phyloP scores from a whole-genome alignment of 345 rosid species.

The Atalantia buxifolia region DNA sequence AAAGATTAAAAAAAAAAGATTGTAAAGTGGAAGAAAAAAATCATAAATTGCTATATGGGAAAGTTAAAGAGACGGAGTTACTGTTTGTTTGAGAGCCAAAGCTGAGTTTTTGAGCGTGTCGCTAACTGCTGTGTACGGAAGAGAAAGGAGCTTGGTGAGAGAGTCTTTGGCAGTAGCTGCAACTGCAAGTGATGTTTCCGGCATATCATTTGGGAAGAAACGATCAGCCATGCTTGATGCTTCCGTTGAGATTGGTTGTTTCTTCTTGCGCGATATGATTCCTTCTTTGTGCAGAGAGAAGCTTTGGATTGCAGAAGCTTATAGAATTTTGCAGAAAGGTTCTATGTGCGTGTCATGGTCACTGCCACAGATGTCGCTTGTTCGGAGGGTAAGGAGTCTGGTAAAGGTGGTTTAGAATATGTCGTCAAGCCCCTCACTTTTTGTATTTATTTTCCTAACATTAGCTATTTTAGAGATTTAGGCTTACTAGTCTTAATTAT shows the following conservation, averaged over 20 bases:
- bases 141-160: constrained; percentile 32
- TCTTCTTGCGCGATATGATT: neutral
- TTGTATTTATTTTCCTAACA: neutral
- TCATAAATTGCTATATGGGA: neutral
- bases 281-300: neutral
- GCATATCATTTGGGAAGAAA: constrained; percentile 38
- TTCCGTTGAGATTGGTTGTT: neutral
- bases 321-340: neutral
- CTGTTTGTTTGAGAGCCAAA: constrained; percentile 39
- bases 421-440: neutral
- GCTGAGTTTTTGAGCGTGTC: constrained; percentile 39
- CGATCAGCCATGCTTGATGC: constrained; percentile 33
- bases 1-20: neutral
- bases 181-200: constrained; percentile 11
- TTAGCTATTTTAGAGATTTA: too few species aligned
- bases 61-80: constrained; percentile 2
- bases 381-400: neutral
- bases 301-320: neutral
- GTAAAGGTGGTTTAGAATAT: neutral
- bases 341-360: neutral
- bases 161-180: constrained; percentile 18
- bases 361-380: neutral
- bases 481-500: too few species aligned
- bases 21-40: neutral
- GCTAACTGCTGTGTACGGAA: constrained; percentile 37